A percentile compares a stretch with the other conserved stretches of the same genome.
phyloP scores from a whole-genome alignment of 129 eudicot species.

The Artemisia argyi region DNA sequence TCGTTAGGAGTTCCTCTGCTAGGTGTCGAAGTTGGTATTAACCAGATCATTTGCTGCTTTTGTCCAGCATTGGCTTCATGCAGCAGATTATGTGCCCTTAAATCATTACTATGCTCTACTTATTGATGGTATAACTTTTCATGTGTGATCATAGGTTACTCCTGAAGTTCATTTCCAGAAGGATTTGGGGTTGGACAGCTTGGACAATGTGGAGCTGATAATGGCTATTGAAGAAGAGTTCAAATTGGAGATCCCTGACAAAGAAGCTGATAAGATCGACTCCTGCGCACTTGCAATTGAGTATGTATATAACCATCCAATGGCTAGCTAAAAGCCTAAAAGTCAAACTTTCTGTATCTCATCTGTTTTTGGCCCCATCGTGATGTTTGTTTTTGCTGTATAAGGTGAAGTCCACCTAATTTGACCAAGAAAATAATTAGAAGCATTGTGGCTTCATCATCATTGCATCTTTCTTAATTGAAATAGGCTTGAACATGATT shows the following conservation, averaged over 20 bases:
- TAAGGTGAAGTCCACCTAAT: constrained; percentile 20
- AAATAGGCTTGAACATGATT: constrained; percentile 20
- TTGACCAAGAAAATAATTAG: constrained; percentile 30
- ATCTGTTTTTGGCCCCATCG: constrained; percentile 22
- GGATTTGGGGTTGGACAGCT: constrained; percentile 91
- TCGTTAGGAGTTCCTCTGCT: too few species aligned
- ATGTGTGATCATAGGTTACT: constrained; percentile 55
- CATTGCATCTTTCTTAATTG: constrained; percentile 25
- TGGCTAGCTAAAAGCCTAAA: constrained; percentile 69
- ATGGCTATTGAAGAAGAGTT: constrained; percentile 98
- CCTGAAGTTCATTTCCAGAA: constrained; percentile 90
- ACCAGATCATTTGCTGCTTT: too few species aligned
- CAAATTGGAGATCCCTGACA: constrained; percentile 91
- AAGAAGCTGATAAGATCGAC: constrained; percentile 97
- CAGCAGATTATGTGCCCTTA: too few species aligned
- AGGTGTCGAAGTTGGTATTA: too few species aligned
- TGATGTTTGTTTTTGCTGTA: constrained; percentile 26
- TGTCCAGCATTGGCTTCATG: too few species aligned
- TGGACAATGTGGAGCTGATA: constrained; percentile 87
- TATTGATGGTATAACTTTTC: neutral
- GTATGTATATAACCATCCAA: constrained; percentile 76
- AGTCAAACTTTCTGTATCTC: neutral
- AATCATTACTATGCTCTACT: too few species aligned
- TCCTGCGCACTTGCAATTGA: constrained; percentile 85
- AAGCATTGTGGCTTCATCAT: constrained; percentile 35